Evolutionary conservation across 2,329 filamentous ascomycete genomes (phyloP), one percentile per base, ranked within the genome.

Genomic region (Blastomyces parvus): DNA sequence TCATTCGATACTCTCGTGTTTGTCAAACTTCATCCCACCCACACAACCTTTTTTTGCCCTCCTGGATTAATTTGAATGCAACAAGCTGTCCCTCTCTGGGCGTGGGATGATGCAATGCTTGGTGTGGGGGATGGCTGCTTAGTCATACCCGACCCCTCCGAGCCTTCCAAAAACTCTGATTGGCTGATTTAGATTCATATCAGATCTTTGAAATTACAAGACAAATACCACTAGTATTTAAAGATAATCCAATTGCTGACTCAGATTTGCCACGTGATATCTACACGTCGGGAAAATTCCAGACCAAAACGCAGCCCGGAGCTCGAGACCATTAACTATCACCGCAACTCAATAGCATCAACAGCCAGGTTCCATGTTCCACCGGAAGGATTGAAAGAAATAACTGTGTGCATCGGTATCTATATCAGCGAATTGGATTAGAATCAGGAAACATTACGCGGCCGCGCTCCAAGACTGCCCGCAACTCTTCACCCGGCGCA

Each of bases 201-300:
- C n/a, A 27, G 14, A 17, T 11, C 14, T 9, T 2, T 30, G 33
- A 22, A 27, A 55, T 55, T 19, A 19, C 27, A 52, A n/a, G n/a
- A n/a, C n/a, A 25, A 14, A 53, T 57, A 57, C 56, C n/a, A 42
- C 56, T 59, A 59, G 56, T 59, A 59, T 19, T 42, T 48, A 8
- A 42, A 13, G 3, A 40, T 40, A 5, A 17, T 44, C n/a, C n/a
- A n/a, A 44, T 6, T 30, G 19, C 25, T 30, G 33, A 57, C 33
- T 40, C 30, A 57, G 9, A 19, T 22, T 6, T 8, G 25, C 19
- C 56, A 59, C 56, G 56, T 59, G 56, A 59, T 44, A 59, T 59
- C 11, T 19, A 59, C 4, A 6, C 38, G 36, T 17, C 9, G 7
- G 25, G 56, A 59, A 59, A 59, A 44, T 46, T 46, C 25, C 4